Base-by-base conservation (phyloP, 2,329 filamentous ascomycete genomes). In the Leptodontidium sp. region DNA sequence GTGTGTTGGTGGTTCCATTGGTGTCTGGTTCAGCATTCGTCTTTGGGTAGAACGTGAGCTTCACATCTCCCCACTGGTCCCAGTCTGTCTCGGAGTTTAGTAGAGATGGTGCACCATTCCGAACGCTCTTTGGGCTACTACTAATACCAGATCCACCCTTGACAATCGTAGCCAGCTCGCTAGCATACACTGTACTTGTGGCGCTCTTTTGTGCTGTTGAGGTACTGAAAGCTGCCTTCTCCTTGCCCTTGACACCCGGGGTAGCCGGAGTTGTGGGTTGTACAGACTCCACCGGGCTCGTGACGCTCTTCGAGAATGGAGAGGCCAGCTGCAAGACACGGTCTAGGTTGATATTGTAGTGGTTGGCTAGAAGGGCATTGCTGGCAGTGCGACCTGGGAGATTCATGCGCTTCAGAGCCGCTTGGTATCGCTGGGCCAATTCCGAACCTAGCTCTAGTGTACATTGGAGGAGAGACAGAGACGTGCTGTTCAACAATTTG, bases 391-490 rank as follows among this genome's bases (percentile, higher is more conserved):
- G 87, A 32, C 85, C 87, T 15, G 89, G 84, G 68, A 87, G 88
- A 58, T 86, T 84, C 63, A 91, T 84, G 32, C 93, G 90, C 80
- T 94, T 93, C 70, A 96, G 90, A 21, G 94, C 94, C 11, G 93
- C 93, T 79, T 97, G 92, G 75, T 98, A 99, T 75, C 96, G 89
- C 81, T 98, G 93, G 14, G 96, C 95, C 70, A 99, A 85, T 78
- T 95, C 92, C 50, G 95, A 90, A 38, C 91, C 90, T 69, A 99
- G 88, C 71, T 92, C 90, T 52, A 99, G 86, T 9, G 93, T 91
- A 38, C 87, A 87, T 77, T 92, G 89, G 65, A 99, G 85, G 61
- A 99, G 86, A 35, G 90, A 88, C 67, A 95, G 85, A 29, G 92
- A 94, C 2, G 93, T 95, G 55, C 92, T 95, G 80, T 98, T 93